These are phyloP conservation scores for Phoma sp. DNA, from an alignment of 2,329 filamentous ascomycete species.

Conservation along the genomic window DNA sequence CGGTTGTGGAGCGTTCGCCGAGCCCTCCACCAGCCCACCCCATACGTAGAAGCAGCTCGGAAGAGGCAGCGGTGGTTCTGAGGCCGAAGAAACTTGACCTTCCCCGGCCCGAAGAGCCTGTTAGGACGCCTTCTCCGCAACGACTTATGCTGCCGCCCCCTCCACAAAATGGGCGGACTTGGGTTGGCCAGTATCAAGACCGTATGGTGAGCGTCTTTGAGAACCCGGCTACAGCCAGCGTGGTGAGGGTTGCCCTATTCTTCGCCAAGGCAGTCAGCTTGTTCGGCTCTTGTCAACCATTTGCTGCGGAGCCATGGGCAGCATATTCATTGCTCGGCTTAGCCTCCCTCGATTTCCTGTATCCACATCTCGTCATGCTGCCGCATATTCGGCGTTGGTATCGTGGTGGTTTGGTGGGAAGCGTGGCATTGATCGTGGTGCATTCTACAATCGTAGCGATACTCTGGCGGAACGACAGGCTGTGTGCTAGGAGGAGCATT, in stretches of 20 bases:
- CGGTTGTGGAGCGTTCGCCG: constrained; percentile 42
- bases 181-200: neutral
- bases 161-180: constrained; percentile 19
- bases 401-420: constrained; percentile 47
- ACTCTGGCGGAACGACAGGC: constrained; percentile 36
- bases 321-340: constrained; percentile 71
- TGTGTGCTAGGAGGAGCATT: constrained; percentile 43
- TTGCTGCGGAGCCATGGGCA: constrained; percentile 68
- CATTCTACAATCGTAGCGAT: constrained; percentile 56
- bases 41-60: constrained; percentile 28
- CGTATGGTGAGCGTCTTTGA: constrained; percentile 22
- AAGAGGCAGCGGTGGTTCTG: constrained; percentile 39
- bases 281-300: constrained; percentile 73
- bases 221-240: constrained; percentile 39
- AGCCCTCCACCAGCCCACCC: constrained; percentile 37
- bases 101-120: constrained; percentile 23
- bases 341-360: constrained; percentile 68
- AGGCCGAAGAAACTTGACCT: constrained; percentile 40
- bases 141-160: constrained; percentile 46
- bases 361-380: constrained; percentile 16
- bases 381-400: constrained; percentile 21
- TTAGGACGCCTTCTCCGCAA: constrained; percentile 27
- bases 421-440: constrained; percentile 52
- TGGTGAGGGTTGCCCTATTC: constrained; percentile 68
- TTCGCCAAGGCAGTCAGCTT: constrained; percentile 71